Percentiles rank a stretch among this genome's conserved stretches.
Conservation (phyloP, 2,329 filamentous ascomycete species). For the Calonectria hawksworthii region DNA sequence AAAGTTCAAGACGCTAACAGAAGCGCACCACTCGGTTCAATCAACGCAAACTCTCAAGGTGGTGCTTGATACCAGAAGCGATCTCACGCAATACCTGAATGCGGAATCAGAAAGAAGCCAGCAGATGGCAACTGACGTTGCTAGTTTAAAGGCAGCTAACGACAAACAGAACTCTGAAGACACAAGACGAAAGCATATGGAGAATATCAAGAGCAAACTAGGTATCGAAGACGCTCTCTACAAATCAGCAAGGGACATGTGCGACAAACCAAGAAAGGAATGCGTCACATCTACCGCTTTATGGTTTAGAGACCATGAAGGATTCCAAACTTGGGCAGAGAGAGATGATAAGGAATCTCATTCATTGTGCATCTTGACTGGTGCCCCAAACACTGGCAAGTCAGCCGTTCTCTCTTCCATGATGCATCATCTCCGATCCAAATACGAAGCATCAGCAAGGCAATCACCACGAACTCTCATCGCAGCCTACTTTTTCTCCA, state of each 20-base stretch:
- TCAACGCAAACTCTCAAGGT: not conserved
- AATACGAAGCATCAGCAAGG: not conserved
- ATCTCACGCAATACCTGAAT: not conserved
- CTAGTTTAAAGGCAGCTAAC: not conserved
- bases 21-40: not conserved
- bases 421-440: not conserved
- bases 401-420: not conserved
- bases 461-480: not conserved
- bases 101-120: slow-evolving; percentile 1
- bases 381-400: not conserved
- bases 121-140: not conserved
- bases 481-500: not conserved
- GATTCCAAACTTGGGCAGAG: not conserved
- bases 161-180: not conserved
- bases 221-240: not conserved
- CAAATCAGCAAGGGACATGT: not conserved
- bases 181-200: not conserved
- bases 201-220: not conserved
- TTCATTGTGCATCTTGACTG: not conserved
- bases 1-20: not conserved
- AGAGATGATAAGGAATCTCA: not conserved
- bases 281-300: not conserved
- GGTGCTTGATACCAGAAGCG: not conserved
- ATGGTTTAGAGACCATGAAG: not conserved
- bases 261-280: not conserved